phyloP scores from a whole-genome alignment of 352 stramenopile genomes.

The Plasmopara muralis region DNA sequence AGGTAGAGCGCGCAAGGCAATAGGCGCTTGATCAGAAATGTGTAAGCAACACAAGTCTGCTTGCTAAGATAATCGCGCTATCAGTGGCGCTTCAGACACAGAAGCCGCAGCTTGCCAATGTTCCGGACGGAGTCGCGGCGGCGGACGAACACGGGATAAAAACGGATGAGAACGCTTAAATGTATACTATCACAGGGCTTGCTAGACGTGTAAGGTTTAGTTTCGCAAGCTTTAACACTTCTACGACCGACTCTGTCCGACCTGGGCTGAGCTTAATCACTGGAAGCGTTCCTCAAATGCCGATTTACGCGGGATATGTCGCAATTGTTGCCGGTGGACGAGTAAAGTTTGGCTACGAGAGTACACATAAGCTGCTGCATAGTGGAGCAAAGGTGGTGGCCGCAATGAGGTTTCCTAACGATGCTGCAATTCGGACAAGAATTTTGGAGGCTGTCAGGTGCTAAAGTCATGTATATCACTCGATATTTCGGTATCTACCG shows the following conservation, averaged over 20 bases:
- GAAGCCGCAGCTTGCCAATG: constrained; percentile 53
- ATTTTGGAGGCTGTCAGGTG: constrained; percentile 79
- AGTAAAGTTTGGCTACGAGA: constrained; percentile 95
- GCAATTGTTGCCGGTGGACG: constrained; percentile 89
- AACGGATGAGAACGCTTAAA: constrained; percentile 15
- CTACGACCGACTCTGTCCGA: constrained; percentile 91
- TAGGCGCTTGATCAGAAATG: constrained; percentile 70
- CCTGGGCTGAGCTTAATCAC: constrained; percentile 90
- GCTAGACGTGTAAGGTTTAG: constrained; percentile 92
- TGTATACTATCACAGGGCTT: constrained; percentile 88
- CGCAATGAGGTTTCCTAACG: constrained; percentile 92
- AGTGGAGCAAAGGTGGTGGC: constrained; percentile 83
- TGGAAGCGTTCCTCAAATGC: constrained; percentile 87
- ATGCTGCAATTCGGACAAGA: constrained; percentile 79
- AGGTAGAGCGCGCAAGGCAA: constrained; percentile 55
- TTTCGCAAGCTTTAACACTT: constrained; percentile 92
- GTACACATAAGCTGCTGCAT: constrained; percentile 88
- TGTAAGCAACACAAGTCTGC: constrained; percentile 76
- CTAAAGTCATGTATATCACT: no score
- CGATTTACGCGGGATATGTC: constrained; percentile 70
- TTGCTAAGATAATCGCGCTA: constrained; percentile 48
- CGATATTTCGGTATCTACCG: no score
- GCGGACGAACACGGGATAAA: constrained; percentile 26
- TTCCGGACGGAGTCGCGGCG: constrained; percentile 46
- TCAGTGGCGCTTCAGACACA: constrained; percentile 45